phyloP scores from a whole-genome alignment of 192 early-diverging fungal species.

The Podila horticola region DNA sequence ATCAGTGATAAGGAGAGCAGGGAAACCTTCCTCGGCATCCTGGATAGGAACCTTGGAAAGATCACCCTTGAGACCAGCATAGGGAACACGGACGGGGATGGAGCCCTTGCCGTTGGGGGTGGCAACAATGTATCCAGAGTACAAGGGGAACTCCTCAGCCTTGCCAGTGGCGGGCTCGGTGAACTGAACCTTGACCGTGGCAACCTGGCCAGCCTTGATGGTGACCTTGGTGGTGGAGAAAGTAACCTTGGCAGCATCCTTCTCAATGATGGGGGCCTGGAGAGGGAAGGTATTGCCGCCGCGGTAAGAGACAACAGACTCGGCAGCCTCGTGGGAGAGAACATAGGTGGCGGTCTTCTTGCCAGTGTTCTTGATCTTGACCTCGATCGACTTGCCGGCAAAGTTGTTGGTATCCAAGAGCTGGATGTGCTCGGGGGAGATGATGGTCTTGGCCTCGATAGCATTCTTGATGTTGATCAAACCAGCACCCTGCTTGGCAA shows the following conservation, averaged over 20 bases:
- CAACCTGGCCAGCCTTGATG: conserved; percentile 33
- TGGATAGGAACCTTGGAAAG: conserved; percentile 35
- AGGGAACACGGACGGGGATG: conserved; percentile 39
- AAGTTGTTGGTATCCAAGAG: conserved; percentile 60
- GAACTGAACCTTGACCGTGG: conserved; percentile 52
- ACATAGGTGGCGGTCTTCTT: conserved; percentile 30
- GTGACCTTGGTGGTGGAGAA: conserved; percentile 32
- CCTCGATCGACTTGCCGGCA: conserved; percentile 42
- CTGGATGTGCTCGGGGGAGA: conserved; percentile 67
- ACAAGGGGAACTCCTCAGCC: conserved; percentile 50
- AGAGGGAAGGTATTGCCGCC: conserved; percentile 37
- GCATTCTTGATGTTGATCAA: conserved; percentile 77
- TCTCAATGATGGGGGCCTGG: conserved; percentile 33
- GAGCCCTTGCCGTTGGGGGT: conserved; percentile 24
- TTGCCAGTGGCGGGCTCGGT: conserved; percentile 38
- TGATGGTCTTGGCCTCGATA: conserved; percentile 55
- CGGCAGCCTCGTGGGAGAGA: conserved; percentile 46
- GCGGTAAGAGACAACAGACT: conserved; percentile 48
- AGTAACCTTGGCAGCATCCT: conserved; percentile 48
- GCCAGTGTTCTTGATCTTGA: conserved; percentile 54
- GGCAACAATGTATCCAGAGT: conserved; percentile 60
- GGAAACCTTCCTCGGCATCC: conserved; percentile 25
- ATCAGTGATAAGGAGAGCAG: background rate
- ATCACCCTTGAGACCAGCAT: conserved; percentile 51
- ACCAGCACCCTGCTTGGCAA: conserved; percentile 75